A percentile compares a stretch with the other conserved stretches of the same genome.
Conservation (phyloP, 2,329 filamentous ascomycete genomes). For the Aspergillus sp. region DNA sequence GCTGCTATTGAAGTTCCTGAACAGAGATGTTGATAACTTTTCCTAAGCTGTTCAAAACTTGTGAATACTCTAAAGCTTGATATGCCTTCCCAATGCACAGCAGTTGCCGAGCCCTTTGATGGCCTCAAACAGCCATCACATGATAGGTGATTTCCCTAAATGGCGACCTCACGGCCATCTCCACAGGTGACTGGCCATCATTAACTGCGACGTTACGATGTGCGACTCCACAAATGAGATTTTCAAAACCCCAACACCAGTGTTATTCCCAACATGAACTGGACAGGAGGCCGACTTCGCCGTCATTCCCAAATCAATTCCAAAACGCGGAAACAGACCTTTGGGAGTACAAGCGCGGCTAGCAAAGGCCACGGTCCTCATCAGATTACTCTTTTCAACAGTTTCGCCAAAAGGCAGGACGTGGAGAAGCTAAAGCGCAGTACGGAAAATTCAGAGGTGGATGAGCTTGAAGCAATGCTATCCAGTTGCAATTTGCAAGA, state of each 20-base stretch:
- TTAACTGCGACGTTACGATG: not conserved
- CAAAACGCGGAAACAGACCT: slow-evolving; percentile 34
- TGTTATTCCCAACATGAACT: slow-evolving; percentile 38
- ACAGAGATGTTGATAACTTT: no score
- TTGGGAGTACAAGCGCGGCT: slow-evolving; percentile 30
- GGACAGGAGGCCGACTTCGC: slow-evolving; percentile 45
- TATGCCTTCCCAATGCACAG: not conserved
- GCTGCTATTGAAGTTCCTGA: no score
- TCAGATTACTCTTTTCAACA: slow-evolving; percentile 16
- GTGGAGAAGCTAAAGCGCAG: not conserved
- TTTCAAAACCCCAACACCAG: not conserved
- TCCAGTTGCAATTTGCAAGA: not conserved
- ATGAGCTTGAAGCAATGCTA: not conserved
- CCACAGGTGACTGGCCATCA: not conserved
- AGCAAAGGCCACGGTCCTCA: slow-evolving; percentile 10
- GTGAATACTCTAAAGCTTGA: no score
- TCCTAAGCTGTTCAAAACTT: no score
- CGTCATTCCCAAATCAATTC: slow-evolving; percentile 38
- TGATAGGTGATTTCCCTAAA: not conserved
- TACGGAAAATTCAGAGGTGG: not conserved
- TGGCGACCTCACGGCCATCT: not conserved
- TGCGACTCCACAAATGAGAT: not conserved
- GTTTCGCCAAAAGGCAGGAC: slow-evolving; percentile 6
- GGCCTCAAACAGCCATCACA: not conserved
- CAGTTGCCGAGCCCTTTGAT: not conserved